These are phyloP conservation scores for Chenopodium formosanum DNA, from an alignment of 148 eudicot genomes.

Conservation along the genomic window DNA sequence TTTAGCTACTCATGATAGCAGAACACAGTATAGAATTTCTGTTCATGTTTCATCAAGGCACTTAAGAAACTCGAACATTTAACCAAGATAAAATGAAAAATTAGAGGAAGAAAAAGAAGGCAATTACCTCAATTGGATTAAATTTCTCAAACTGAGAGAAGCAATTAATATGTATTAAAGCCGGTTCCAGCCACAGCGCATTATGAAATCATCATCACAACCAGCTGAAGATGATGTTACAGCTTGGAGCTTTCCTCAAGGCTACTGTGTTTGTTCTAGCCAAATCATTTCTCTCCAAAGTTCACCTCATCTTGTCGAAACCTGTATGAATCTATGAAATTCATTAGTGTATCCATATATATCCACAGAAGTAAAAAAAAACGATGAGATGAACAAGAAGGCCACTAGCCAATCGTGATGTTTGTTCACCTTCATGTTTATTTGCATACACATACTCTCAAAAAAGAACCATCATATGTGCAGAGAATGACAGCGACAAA, in stretches of 20 bases:
- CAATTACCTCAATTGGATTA: not conserved
- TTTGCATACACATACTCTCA: not conserved
- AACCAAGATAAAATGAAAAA: not conserved
- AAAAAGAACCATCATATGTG: not conserved
- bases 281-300: not conserved
- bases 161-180: not conserved
- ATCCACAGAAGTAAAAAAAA: not conserved
- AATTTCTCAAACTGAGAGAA: not conserved
- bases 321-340: not conserved
- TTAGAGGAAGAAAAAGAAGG: not conserved
- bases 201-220: not conserved
- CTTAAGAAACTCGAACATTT: not conserved
- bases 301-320: not conserved
- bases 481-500: not conserved
- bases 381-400: not conserved
- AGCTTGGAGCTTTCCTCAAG: slow-evolving; percentile 1
- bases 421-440: not conserved
- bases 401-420: not conserved
- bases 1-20: not conserved
- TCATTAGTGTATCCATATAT: not conserved
- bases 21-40: not conserved
- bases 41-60: not conserved
- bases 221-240: not conserved
- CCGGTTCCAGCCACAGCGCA: not conserved
- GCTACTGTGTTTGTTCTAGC: not conserved